Conservation (phyloP, 768 basidiomycete genomes). For the Serendipita vermifera region DNA sequence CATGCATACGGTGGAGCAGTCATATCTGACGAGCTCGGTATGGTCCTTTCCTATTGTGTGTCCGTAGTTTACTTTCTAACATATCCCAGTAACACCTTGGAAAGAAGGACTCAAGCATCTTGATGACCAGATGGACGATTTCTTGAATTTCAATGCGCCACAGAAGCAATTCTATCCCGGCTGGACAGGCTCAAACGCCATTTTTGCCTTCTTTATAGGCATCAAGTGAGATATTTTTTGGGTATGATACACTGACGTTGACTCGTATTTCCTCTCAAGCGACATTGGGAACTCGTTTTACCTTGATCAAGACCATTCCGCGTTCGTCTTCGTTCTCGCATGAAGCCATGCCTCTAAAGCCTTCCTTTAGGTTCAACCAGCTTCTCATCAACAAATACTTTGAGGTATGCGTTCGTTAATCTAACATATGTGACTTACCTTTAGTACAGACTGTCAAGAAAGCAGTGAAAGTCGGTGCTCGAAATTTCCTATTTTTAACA, state of each 20-base stretch:
- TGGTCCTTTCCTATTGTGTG: neutral
- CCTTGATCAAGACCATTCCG: neutral
- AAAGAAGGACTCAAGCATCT: slow-evolving; percentile 1
- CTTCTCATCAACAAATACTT: neutral
- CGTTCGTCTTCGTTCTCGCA: neutral
- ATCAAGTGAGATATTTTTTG: neutral
- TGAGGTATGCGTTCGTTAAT: too few species aligned
- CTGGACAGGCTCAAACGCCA: neutral
- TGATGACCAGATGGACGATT: neutral
- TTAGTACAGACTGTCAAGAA: neutral
- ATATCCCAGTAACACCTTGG: neutral
- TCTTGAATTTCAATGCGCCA: neutral
- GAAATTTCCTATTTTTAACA: neutral
- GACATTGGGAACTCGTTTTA: neutral
- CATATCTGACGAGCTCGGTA: neutral
- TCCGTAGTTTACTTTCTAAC: neutral
- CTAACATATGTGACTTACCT: neutral
- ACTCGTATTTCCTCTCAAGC: neutral
- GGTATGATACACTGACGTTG: neutral
- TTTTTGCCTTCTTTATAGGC: neutral
- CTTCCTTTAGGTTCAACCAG: neutral
- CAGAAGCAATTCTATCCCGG: slow-evolving; percentile 1
- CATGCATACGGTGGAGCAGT: slow-evolving; percentile 3
- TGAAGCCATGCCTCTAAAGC: too few species aligned
- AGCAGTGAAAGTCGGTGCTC: neutral